phyloP scores from a whole-genome alignment of 2,329 filamentous ascomycete genomes.

The Fusarium sp. region DNA sequence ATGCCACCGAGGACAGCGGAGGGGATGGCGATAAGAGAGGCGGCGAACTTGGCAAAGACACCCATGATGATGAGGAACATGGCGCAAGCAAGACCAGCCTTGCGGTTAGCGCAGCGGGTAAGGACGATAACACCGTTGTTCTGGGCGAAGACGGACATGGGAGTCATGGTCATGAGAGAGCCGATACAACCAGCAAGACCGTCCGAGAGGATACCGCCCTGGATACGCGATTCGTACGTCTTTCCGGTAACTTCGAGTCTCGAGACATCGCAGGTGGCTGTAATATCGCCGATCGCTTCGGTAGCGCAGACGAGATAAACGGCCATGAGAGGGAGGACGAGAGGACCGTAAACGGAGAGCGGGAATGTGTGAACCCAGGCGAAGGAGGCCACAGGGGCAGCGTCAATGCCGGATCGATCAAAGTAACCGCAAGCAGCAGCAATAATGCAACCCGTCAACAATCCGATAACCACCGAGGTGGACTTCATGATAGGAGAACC shows the following conservation, averaged over 20 bases:
- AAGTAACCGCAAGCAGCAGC: conserved; percentile 84
- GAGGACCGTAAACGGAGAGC: conserved; percentile 76
- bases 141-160: conserved; percentile 84
- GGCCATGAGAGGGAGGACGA: conserved; percentile 78
- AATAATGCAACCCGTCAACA: conserved; percentile 82
- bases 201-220: conserved; percentile 83
- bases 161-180: conserved; percentile 82
- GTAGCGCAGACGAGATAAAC: conserved; percentile 80
- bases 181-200: conserved; percentile 81
- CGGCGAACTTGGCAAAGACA: conserved; percentile 85
- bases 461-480: conserved; percentile 78
- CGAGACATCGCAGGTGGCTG: conserved; percentile 84
- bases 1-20: conserved; percentile 74
- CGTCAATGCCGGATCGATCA: conserved; percentile 76
- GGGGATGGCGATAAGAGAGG: conserved; percentile 81
- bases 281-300: conserved; percentile 84
- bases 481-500: conserved; percentile 88
- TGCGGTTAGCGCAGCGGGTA: conserved; percentile 83
- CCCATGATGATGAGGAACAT: conserved; percentile 85
- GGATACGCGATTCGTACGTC: conserved; percentile 80
- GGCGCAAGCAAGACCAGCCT: conserved; percentile 82
- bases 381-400: conserved; percentile 78
- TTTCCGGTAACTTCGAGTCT: conserved; percentile 78
- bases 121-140: conserved; percentile 89
- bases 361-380: conserved; percentile 85